Conservation (phyloP, 1,284 basidiomycete genomes). For the Pascua guehoae region DNA sequence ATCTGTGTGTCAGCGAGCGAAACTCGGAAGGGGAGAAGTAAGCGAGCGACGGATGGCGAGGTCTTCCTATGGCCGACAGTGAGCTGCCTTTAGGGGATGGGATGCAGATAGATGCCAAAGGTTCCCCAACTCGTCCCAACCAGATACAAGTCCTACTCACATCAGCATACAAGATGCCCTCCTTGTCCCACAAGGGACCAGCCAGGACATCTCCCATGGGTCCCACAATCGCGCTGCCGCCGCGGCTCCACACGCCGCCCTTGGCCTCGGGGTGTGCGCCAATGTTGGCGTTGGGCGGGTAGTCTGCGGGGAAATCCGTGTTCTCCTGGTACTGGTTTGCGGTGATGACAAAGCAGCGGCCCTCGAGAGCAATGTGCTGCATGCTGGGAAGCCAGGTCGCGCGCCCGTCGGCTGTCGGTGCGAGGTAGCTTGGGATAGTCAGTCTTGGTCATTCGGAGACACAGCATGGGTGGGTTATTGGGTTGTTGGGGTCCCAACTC, state of each 20-base stretch:
- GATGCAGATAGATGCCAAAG: no score
- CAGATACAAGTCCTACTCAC: constrained; percentile 14
- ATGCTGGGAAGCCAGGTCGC: constrained; percentile 63
- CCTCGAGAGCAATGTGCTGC: constrained; percentile 70
- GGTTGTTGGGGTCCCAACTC: constrained; percentile 3
- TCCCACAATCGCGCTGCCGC: constrained; percentile 64
- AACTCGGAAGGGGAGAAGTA: no score
- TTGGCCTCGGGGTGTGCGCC: neutral
- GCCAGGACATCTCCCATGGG: constrained; percentile 65
- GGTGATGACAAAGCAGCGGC: constrained; percentile 70
- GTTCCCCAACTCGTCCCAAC: neutral
- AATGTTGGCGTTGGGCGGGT: constrained; percentile 18
- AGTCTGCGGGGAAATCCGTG: constrained; percentile 25
- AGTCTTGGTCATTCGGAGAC: neutral
- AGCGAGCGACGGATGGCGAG: no score
- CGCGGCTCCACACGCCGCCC: constrained; percentile 42
- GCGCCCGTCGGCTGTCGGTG: constrained; percentile 59
- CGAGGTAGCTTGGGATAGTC: constrained; percentile 38
- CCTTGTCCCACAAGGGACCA: constrained; percentile 60
- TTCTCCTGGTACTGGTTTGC: constrained; percentile 31
- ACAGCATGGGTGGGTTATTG: no score
- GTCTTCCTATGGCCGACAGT: no score
- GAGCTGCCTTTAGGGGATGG: no score
- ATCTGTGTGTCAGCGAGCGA: constrained; percentile 43
- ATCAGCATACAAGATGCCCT: constrained; percentile 62